phyloP scores from a whole-genome alignment of 345 rosid genomes.

The Syzygium grande region DNA sequence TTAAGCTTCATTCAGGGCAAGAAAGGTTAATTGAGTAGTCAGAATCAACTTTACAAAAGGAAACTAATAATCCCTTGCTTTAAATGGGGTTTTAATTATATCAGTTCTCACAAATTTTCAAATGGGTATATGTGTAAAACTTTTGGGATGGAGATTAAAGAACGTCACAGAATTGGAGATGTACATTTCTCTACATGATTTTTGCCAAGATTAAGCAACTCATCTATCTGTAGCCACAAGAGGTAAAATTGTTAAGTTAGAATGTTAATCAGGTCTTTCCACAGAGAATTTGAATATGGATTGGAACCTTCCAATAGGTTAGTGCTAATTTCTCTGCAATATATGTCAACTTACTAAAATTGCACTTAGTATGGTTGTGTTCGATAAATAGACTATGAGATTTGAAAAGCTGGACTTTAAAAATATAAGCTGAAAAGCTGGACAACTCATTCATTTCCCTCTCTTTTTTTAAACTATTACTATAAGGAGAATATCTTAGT shows the following conservation, averaged over 20 bases:
- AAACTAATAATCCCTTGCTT: not conserved
- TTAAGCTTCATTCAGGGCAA: not conserved
- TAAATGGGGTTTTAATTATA: not conserved
- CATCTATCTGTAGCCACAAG: not conserved
- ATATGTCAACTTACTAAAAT: not conserved
- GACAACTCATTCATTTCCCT: not conserved
- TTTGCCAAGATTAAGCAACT: not conserved
- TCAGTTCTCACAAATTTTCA: not conserved
- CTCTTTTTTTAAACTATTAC: not conserved
- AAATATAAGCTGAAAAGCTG: not conserved
- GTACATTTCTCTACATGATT: not conserved
- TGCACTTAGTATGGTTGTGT: not conserved
- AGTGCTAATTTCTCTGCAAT: not conserved
- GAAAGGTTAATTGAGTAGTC: not conserved
- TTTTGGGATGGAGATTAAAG: not conserved
- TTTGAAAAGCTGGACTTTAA: not conserved
- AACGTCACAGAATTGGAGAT: not conserved
- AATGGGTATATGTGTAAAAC: not conserved
- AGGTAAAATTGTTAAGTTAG: not conserved
- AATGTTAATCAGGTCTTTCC: not conserved
- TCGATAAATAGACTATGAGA: not conserved
- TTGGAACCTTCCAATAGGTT: not conserved
- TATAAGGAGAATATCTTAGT: not conserved
- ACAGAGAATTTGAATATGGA: not conserved
- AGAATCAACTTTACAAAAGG: slow-evolving; percentile 4